Evolutionary conservation across 2,329 filamentous ascomycete species (phyloP), one percentile per base, ranked within the genome.

Genomic region (Furcasterigmium sp.): DNA sequence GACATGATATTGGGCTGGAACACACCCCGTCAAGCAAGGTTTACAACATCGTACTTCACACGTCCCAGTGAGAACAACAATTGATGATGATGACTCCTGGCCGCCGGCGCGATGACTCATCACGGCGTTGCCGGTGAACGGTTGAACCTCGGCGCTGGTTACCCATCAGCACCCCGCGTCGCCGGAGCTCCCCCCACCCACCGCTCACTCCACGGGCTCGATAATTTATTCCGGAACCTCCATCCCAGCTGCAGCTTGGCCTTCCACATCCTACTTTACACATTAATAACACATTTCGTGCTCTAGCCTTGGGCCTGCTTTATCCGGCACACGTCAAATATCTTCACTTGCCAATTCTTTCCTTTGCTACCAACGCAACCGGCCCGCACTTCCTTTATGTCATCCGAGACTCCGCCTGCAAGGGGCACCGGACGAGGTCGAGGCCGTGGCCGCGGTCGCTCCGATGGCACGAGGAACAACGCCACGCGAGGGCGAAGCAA

Each of bases 361-460:
- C n/a, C n/a, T n/a, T n/a, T n/a, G n/a, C n/a, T n/a, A n/a, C n/a
- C n/a, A n/a, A n/a, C n/a, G n/a, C n/a, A n/a, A n/a, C n/a, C n/a
- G n/a, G n/a, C n/a, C n/a, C n/a, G n/a, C n/a, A n/a, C n/a, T n/a
- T n/a, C 7, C 23, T 26, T 7, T 26, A 26, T 26, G 23, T 26
- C 23, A 26, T 26, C 23, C 23, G 23, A 26, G 11, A 11, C 7
- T 11, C 11, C 23, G 23, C 23, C 23, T 26, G 7, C 11, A 11
- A 26, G 11, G 23, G 23, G 23, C 7, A 11, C 23, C 7, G 23
- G 23, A 11, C 23, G 23, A 26, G 23, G 23, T 45, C 56, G 57
- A 48, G 60, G 59, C 46, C 62, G 65, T 34, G 57, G 65, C 42
- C 58, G 68, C 52, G 65, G 63, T 10, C 61, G 63, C 39, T 50